These are phyloP conservation scores for Phytophthora capsici DNA, from an alignment of 352 stramenopile genomes.

Conservation along the genomic window DNA sequence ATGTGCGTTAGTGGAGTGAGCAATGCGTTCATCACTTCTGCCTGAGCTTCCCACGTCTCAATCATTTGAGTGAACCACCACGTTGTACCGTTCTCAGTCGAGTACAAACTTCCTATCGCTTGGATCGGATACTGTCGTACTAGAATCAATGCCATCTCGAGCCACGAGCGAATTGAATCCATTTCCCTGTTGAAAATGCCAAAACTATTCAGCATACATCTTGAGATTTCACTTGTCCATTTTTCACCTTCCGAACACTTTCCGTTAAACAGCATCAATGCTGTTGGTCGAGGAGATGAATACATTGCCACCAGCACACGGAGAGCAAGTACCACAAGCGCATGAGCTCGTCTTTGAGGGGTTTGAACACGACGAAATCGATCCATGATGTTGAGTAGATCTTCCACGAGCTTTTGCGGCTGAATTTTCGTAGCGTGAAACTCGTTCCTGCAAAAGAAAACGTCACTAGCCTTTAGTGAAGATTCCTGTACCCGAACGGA, in stretches of 20 bases:
- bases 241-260: conserved; percentile 2
- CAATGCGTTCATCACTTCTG: conserved; percentile 12
- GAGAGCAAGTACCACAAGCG: conserved; percentile 29
- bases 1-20: conserved; percentile 23
- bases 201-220: conserved; percentile 25
- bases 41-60: conserved; percentile 21
- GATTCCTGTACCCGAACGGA: conserved; percentile 44
- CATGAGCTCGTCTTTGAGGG: conserved; percentile 15
- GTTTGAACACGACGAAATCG: conserved; percentile 29
- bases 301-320: conserved; percentile 22
- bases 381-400: conserved; percentile 30
- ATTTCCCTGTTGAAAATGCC: conserved; percentile 17
- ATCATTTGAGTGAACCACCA: conserved; percentile 31
- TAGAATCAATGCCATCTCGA: conserved; percentile 27
- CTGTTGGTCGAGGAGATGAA: conserved; percentile 11
- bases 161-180: conserved; percentile 22
- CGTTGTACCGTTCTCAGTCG: not conserved
- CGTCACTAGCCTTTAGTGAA: conserved; percentile 37
- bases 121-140: conserved; percentile 17
- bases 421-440: conserved; percentile 32
- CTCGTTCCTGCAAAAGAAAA: conserved; percentile 42
- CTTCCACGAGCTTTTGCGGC: conserved; percentile 19
- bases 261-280: conserved; percentile 18
- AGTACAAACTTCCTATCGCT: conserved; percentile 13
- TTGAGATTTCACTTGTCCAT: conserved; percentile 22